A percentile compares a stretch with the other conserved stretches of the same genome.
phyloP scores from a whole-genome alignment of 2,329 filamentous ascomycete species.

The Bertia moriformis region DNA sequence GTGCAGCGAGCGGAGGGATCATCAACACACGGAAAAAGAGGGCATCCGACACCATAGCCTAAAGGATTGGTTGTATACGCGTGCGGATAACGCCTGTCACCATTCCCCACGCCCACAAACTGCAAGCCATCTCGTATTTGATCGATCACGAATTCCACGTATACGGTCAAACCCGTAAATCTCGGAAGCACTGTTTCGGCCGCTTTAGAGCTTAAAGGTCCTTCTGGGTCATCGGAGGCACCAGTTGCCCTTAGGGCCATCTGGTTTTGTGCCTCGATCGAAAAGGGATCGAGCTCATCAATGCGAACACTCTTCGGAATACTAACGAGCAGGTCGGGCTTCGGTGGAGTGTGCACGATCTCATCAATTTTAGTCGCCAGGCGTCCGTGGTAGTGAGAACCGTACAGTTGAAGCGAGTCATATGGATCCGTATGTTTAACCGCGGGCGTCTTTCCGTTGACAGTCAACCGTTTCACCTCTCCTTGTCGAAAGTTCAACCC shows the following conservation, averaged over 20 bases:
- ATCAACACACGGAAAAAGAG: conserved; percentile 87
- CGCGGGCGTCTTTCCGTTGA: conserved; percentile 28
- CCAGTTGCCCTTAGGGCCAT: conserved; percentile 19
- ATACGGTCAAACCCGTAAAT: conserved; percentile 36
- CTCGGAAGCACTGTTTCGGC: conserved; percentile 13
- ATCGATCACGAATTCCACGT: conserved; percentile 64
- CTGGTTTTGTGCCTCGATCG: conserved; percentile 4
- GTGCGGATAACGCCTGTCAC: conserved; percentile 75
- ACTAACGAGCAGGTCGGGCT: not conserved
- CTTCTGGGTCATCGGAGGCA: conserved; percentile 13
- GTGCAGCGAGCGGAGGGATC: conserved; percentile 66
- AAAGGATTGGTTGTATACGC: conserved; percentile 74
- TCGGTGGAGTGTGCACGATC: not conserved
- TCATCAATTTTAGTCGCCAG: not conserved
- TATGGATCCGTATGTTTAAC: conserved; percentile 9
- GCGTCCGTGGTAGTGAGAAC: not conserved
- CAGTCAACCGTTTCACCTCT: conserved; percentile 29
- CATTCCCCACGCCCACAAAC: conserved; percentile 72
- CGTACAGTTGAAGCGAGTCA: not conserved
- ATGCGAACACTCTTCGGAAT: conserved; percentile 2
- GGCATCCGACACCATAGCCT: conserved; percentile 66
- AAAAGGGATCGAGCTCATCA: conserved; percentile 2
- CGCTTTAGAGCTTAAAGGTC: conserved; percentile 10
- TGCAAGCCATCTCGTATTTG: conserved; percentile 75
- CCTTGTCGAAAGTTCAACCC: conserved; percentile 48